Base-by-base conservation (phyloP, 345 rosid genomes). In the Aquilaria sinensis region DNA sequence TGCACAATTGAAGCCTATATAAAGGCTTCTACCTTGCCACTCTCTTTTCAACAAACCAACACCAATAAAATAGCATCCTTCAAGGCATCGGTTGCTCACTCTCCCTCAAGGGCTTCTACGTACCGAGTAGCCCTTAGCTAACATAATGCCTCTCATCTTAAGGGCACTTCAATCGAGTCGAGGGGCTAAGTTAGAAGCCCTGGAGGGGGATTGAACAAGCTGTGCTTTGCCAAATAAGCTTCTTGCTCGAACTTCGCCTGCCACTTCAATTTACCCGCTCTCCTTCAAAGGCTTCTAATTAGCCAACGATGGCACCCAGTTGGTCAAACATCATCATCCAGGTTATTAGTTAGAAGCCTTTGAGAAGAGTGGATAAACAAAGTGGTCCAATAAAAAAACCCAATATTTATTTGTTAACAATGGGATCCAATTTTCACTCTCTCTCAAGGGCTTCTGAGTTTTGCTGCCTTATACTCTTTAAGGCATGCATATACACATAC, bases 21-120 rank as follows among this genome's bases (percentile, higher is more conserved):
- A 72, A 63, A 23, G 66, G 68, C 62, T 47, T 65, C 32, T 7
- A 51, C 15, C 6, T 49, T 12, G 4, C 16, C 13, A 49, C n/a
- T 37, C 43, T 37, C 2, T 49, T 6, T n/a, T 49, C 12, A 49
- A 49, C 10, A 49, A 49, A 49, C 13, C 16, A 49, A 49, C 43
- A n/a, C 30, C 15, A 51, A n/a, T 9, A 2, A 51, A 51, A 51
- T n/a, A 3, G 16, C 55, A 51, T 51, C 16, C 11, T 14, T 51
- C 72, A 70, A 75, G 77, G 58, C 73, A 75, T 60, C 48, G 50
- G 47, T 68, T 70, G 70, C 51, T 69, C 75, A 61, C 65, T 74
- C 81, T 68, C 84, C 78, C 78, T 56, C 73, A 59, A 67, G 59
- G 46, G 71, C 77, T 72, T 70, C 81, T 63, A 52, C 33, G 59